These are phyloP conservation scores for Metschnikowia henanensis DNA, from an alignment of 805 yeast genomes.

Conservation along the genomic window DNA sequence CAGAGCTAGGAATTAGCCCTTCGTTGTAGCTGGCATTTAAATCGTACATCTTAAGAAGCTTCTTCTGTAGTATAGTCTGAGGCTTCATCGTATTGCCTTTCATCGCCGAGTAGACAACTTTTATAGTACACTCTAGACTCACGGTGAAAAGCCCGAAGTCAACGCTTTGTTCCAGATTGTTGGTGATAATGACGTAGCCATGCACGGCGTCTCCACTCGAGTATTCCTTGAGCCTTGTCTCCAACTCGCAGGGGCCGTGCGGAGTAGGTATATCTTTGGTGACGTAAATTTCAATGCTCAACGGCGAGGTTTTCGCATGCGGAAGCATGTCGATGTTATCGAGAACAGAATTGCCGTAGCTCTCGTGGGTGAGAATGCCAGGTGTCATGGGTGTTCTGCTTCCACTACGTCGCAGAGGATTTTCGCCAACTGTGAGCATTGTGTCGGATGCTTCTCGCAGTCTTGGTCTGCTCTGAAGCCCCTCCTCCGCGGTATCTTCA, in stretches of 20 bases:
- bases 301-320: constrained; percentile 39
- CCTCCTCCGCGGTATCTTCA: constrained; percentile 18
- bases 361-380: constrained; percentile 16
- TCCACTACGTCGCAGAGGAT: background rate
- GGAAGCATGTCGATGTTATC: constrained; percentile 54
- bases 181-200: constrained; percentile 48
- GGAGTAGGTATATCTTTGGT: constrained; percentile 55
- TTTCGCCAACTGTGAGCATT: background rate
- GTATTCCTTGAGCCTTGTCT: constrained; percentile 46
- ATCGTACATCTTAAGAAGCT: constrained; percentile 61
- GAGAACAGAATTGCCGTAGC: constrained; percentile 46
- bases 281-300: constrained; percentile 49
- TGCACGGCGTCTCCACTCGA: constrained; percentile 42
- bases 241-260: constrained; percentile 36
- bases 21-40: constrained; percentile 56
- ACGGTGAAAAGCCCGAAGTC: constrained; percentile 43
- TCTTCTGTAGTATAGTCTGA: constrained; percentile 41
- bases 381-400: constrained; percentile 2
- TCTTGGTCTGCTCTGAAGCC: constrained; percentile 13
- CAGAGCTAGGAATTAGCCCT: constrained; percentile 49
- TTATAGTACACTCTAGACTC: constrained; percentile 34
- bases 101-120: constrained; percentile 26
- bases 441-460: constrained; percentile 3
- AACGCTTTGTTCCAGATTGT: constrained; percentile 44
- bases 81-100: constrained; percentile 20